Evolutionary conservation across 2,329 filamentous ascomycete species (phyloP).

Genomic region (Dothideomycetes sp.): DNA sequence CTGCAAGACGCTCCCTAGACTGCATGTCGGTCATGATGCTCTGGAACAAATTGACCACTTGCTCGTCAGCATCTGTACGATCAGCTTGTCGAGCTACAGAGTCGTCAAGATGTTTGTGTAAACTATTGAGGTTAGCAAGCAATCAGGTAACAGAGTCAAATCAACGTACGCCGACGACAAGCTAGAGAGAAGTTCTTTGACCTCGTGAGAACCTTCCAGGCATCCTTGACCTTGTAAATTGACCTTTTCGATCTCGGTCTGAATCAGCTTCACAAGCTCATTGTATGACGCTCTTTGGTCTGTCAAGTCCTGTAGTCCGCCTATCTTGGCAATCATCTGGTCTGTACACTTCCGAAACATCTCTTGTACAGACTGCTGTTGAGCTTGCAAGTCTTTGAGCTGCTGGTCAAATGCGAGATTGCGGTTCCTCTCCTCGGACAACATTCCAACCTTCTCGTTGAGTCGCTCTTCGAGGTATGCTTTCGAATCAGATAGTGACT

Average conservation of each 20-base stretch:
- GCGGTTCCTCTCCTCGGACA: not conserved
- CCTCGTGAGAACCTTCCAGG: not conserved
- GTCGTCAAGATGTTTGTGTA: conserved; percentile 1
- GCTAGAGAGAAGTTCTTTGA: not conserved
- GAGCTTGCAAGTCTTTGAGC: not conserved
- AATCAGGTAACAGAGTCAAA: not conserved
- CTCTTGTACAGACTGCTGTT: not conserved
- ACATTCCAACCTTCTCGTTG: not conserved
- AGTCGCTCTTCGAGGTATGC: not conserved
- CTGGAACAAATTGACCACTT: not conserved
- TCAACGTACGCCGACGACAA: conserved; percentile 4
- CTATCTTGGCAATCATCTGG: not conserved
- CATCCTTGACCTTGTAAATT: not conserved
- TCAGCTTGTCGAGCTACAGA: not conserved
- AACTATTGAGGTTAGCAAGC: not conserved
- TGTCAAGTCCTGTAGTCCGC: not conserved
- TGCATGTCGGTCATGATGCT: not conserved
- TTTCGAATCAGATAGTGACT: no score
- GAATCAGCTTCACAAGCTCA: conserved; percentile 3
- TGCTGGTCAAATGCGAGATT: not conserved
- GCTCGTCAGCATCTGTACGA: not conserved
- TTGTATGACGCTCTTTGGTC: not conserved
- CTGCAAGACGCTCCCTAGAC: not conserved
- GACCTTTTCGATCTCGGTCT: not conserved
- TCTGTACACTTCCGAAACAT: not conserved